Conservation (phyloP, 257 asterid genomes). For the Nicotiana tabacum region DNA sequence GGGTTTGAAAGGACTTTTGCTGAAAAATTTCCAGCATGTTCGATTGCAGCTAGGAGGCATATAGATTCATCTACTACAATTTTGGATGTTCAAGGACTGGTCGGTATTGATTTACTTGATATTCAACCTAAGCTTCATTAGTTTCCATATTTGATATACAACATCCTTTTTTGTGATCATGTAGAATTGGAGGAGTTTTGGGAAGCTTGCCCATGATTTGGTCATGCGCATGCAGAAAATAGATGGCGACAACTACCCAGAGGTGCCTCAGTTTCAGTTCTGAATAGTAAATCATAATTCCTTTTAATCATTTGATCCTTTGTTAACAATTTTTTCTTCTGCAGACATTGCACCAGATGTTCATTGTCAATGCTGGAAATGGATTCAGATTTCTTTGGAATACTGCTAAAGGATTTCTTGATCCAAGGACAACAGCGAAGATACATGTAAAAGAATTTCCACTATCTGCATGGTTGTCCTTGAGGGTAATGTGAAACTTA, state of each 20-base stretch:
- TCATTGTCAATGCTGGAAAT: constrained; percentile 88
- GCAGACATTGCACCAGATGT: constrained; percentile 93
- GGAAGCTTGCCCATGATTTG: constrained; percentile 82
- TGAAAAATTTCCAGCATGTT: constrained; percentile 93
- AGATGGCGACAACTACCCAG: constrained; percentile 95
- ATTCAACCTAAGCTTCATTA: neutral
- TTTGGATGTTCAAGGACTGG: constrained; percentile 94
- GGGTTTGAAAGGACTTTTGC: constrained; percentile 78
- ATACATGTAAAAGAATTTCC: constrained; percentile 54
- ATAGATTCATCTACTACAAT: constrained; percentile 76
- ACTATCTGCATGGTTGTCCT: constrained; percentile 9
- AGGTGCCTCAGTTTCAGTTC: constrained; percentile 51
- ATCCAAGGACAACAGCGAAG: constrained; percentile 80
- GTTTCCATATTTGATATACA: neutral
- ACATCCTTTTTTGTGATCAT: constrained; percentile 17
- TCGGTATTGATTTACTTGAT: constrained; percentile 33
- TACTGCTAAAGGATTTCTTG: constrained; percentile 81
- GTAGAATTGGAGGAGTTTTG: constrained; percentile 96
- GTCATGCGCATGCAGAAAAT: constrained; percentile 91
- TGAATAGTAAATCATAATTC: constrained; percentile 1
- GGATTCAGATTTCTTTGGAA: constrained; percentile 88
- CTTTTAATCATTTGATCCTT: constrained; percentile 16
- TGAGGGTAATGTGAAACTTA: constrained; percentile 4
- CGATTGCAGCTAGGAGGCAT: constrained; percentile 83
- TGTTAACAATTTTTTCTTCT: constrained; percentile 19